These are phyloP conservation scores for Aureobasidium lini DNA, from an alignment of 2,329 filamentous ascomycete species.

Conservation along the genomic window DNA sequence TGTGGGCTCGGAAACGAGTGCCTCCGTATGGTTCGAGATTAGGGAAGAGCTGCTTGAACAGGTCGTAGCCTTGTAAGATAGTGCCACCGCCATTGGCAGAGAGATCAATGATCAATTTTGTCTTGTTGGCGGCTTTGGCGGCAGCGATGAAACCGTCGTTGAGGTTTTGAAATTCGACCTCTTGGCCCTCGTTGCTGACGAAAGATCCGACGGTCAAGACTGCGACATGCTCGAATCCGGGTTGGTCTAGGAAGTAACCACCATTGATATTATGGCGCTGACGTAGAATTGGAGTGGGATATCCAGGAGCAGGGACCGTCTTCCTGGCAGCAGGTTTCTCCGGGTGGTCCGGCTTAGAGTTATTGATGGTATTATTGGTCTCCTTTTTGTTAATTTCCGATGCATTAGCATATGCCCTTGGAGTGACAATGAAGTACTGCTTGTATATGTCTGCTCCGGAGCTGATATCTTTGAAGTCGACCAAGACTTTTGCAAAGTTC, in stretches of 20 bases:
- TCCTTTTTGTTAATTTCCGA: conserved; percentile 16
- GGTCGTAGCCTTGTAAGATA: conserved; percentile 52
- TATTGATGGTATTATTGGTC: no score
- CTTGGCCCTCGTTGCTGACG: conserved; percentile 25
- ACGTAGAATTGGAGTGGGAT: conserved; percentile 34
- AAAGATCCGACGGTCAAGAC: conserved; percentile 40
- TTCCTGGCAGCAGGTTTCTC: conserved; percentile 6
- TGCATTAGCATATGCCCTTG: conserved; percentile 17
- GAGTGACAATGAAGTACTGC: conserved; percentile 24
- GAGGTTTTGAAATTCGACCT: conserved; percentile 33
- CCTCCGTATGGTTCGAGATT: conserved; percentile 42
- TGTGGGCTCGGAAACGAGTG: conserved; percentile 44
- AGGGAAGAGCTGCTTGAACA: conserved; percentile 53
- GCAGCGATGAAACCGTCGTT: conserved; percentile 35
- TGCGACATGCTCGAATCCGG: conserved; percentile 38
- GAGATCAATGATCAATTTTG: conserved; percentile 53
- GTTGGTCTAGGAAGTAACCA: conserved; percentile 40
- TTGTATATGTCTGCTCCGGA: conserved; percentile 37
- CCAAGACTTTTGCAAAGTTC: conserved; percentile 37
- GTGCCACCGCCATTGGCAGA: conserved; percentile 52
- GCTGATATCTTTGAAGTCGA: conserved; percentile 33
- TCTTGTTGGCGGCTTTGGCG: conserved; percentile 46
- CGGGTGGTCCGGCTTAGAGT: no score
- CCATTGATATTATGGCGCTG: conserved; percentile 36
- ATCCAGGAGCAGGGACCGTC: conserved; percentile 32